A percentile compares a stretch with the other conserved stretches of the same genome.
Evolutionary conservation across 2,329 filamentous ascomycete genomes (phyloP).

Genomic region (Xylariales sp.): DNA sequence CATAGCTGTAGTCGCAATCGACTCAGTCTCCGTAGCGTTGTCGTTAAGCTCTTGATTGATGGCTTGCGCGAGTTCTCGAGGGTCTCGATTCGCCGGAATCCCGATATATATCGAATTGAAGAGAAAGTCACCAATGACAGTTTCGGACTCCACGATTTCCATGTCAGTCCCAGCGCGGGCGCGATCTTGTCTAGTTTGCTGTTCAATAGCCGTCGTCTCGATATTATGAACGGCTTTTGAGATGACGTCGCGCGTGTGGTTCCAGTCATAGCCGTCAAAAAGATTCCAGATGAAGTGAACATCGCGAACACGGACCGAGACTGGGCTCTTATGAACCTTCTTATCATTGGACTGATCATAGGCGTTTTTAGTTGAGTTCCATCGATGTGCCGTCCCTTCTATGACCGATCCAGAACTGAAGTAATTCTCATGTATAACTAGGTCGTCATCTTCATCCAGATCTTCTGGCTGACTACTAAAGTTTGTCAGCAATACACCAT

Average conservation of each 20-base stretch:
- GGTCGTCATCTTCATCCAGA: conserved; percentile 64
- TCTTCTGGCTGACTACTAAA: conserved; percentile 52
- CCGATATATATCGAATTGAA: conserved; percentile 99
- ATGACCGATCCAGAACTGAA: conserved; percentile 73
- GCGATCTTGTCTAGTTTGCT: conserved; percentile 68
- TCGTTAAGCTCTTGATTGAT: conserved; percentile 94
- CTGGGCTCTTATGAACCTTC: conserved; percentile 73
- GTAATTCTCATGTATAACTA: conserved; percentile 82
- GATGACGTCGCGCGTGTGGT: conserved; percentile 85
- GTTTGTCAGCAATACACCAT: conserved; percentile 60
- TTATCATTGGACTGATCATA: conserved; percentile 74
- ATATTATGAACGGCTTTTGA: conserved; percentile 89
- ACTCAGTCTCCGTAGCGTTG: conserved; percentile 87
- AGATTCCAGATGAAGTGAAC: conserved; percentile 97
- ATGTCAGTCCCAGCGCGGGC: conserved; percentile 67
- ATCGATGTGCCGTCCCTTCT: conserved; percentile 77
- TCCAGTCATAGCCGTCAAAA: conserved; percentile 98
- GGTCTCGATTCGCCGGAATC: conserved; percentile 86
- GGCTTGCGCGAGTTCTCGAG: conserved; percentile 80
- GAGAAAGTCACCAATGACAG: conserved; percentile 90
- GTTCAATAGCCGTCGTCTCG: conserved; percentile 83
- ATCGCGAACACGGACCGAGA: conserved; percentile 83
- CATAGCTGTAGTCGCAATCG: conserved; percentile 80
- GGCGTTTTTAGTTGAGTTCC: conserved; percentile 81
- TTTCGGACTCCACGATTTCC: conserved; percentile 82